phyloP scores from a whole-genome alignment of 2,329 filamentous ascomycete species.

The Diaporthe ilicicola region DNA sequence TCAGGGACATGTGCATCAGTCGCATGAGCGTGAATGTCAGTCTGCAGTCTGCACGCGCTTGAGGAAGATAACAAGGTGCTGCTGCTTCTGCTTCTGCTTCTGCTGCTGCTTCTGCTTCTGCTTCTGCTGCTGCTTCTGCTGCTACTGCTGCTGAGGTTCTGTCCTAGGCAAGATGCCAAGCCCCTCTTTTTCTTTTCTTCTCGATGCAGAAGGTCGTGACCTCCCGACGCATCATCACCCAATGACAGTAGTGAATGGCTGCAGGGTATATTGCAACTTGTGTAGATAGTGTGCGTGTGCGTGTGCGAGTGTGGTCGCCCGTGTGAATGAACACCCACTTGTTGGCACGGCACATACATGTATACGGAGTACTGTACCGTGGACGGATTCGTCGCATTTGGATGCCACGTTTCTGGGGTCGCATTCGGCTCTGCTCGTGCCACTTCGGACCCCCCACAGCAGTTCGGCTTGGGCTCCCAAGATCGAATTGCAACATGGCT shows the following conservation, averaged over 20 bases:
- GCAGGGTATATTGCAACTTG: not conserved
- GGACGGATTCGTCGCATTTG: no score
- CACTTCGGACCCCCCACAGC: not conserved
- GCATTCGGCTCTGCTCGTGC: not conserved
- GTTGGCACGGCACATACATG: not conserved
- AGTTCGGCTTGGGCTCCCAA: not conserved
- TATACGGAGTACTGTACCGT: no score
- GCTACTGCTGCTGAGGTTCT: not conserved
- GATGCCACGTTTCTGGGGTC: slow-evolving; percentile 15
- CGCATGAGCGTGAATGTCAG: not conserved
- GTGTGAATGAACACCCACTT: not conserved
- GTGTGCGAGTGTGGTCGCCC: no score
- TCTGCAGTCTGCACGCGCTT: not conserved
- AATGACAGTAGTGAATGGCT: not conserved
- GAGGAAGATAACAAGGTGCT: no score
- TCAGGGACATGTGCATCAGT: not conserved
- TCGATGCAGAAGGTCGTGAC: not conserved
- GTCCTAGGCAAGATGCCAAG: not conserved
- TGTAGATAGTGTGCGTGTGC: no score
- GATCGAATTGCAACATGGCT: slow-evolving; percentile 6
- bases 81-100: not conserved
- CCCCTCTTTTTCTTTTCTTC: not conserved
- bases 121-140: not conserved
- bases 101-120: not conserved
- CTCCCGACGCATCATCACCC: not conserved